Evolutionary conservation across 371 early-diverging fungal species (phyloP), one percentile per base, ranked within the genome.

Genomic region (Mucor racemosus): DNA sequence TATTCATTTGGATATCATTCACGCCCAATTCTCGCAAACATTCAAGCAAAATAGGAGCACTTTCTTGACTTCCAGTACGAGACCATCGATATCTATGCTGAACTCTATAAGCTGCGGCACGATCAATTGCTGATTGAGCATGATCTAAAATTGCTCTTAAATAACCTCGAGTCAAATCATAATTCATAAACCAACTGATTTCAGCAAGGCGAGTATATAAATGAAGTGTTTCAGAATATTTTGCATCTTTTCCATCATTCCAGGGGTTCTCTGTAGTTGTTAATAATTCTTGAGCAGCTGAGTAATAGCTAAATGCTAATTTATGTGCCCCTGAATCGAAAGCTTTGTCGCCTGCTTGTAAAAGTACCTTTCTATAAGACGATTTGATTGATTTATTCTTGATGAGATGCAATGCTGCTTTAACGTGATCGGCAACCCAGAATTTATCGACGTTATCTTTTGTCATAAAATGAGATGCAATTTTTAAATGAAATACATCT

Each of bases 321-420:
- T 69, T 71, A 35, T 80, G 80, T 4, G 80, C 83, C 15, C 83
- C 83, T 3, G 77, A 76, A 21, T 74, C 67, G 35, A 78, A 80
- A 0, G 83, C 83, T 14, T 79, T 74, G 48, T 83, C 76, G 33
- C 80, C 80, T 0, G 83, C 83, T 13, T 74, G 71, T 7, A 74
- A 44, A 3, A 80, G 50, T 5, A 77, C 53, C 1, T 64, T 73
- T 50, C 83, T 72, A 62, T 80, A 75, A n/a, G 65, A 61, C n/a
- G 58, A 31, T 44, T 76, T 80, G 15, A 69, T 66, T 11, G 72
- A 60, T 14, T 67, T 65, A 9, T 94, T 90, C 64, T 95, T 90
- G 66, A 97, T 91, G 56, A 94, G 82, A 40, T 83, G 86, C 65
- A 95, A 82, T 7, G 95, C 94, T 59, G 89, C 90, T 70, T 91